These are phyloP conservation scores for Glaciozyma antarctica DNA, from an alignment of 768 basidiomycete genomes.

Conservation along the genomic window DNA sequence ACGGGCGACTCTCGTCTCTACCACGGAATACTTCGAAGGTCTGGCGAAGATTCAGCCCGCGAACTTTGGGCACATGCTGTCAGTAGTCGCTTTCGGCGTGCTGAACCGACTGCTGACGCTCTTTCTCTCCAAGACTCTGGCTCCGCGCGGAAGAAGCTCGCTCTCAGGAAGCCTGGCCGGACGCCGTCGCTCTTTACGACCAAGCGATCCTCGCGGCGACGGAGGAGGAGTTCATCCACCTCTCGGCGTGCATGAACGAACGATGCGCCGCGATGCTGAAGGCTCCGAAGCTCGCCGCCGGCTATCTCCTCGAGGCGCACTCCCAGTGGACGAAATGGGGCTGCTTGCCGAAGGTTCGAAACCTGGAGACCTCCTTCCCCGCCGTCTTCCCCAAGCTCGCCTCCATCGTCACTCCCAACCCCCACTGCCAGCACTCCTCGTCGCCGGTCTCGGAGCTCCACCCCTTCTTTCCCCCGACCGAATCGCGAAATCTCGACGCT, in stretches of 20 bases:
- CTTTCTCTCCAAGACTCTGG: constrained; percentile 11
- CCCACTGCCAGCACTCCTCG: background rate
- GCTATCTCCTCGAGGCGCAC: constrained; percentile 25
- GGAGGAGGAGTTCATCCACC: background rate
- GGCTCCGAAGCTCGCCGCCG: constrained; percentile 14
- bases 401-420: background rate
- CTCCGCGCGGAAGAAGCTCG: constrained; percentile 18
- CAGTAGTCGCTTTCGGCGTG: no score
- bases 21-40: background rate
- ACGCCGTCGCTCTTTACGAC: constrained; percentile 12
- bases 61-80: constrained; percentile 11
- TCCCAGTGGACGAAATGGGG: constrained; percentile 20
- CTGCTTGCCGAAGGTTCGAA: constrained; percentile 12
- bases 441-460: background rate
- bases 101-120: no score
- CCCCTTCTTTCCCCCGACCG: background rate
- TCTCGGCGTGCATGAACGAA: constrained; percentile 22
- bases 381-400: constrained; percentile 9
- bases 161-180: background rate
- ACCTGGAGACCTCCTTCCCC: constrained; percentile 11
- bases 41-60: constrained; percentile 14
- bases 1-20: background rate
- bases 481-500: no score
- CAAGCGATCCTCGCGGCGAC: constrained; percentile 17
- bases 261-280: constrained; percentile 10